A percentile compares a stretch with the other conserved stretches of the same genome.
Conservation (phyloP, 768 basidiomycete species). For the Suillus clintonianus region DNA sequence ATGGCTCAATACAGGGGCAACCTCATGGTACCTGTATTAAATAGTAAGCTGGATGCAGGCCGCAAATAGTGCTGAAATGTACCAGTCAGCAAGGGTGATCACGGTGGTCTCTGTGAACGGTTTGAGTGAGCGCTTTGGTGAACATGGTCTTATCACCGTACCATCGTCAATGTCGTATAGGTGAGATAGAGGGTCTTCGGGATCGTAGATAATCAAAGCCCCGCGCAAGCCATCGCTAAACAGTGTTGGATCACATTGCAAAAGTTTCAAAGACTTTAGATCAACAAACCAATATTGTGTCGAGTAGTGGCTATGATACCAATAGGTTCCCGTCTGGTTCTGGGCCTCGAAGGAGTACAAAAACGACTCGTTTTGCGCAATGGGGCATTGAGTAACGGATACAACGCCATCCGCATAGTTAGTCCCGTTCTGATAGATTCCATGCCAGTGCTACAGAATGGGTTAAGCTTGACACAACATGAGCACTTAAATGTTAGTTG, state of each 20-base stretch:
- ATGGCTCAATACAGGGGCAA: conserved; percentile 13
- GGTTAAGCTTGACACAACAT: neutral
- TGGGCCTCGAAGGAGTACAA: conserved; percentile 34
- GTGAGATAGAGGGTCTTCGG: conserved; percentile 14
- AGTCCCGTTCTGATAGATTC: conserved; percentile 30
- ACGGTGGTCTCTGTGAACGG: conserved; percentile 28
- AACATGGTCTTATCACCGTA: neutral
- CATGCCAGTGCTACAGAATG: conserved; percentile 53
- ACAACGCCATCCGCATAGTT: conserved; percentile 32
- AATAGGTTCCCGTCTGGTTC: conserved; percentile 40
- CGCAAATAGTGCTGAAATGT: neutral
- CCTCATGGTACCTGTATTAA: neutral
- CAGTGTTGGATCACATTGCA: conserved; percentile 36
- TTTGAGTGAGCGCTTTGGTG: conserved; percentile 9
- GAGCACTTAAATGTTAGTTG: neutral
- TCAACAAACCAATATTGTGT: conserved; percentile 12
- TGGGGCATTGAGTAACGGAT: conserved; percentile 42
- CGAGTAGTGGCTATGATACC: conserved; percentile 28
- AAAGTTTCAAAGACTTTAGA: neutral
- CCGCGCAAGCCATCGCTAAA: conserved; percentile 22
- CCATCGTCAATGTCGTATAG: conserved; percentile 19
- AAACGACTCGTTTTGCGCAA: conserved; percentile 34
- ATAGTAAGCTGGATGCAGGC: conserved; percentile 2
- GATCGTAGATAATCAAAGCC: conserved; percentile 18
- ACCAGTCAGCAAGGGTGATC: conserved; percentile 42